phyloP scores from a whole-genome alignment of 2,329 filamentous ascomycete genomes.

The Neurospora sp. region DNA sequence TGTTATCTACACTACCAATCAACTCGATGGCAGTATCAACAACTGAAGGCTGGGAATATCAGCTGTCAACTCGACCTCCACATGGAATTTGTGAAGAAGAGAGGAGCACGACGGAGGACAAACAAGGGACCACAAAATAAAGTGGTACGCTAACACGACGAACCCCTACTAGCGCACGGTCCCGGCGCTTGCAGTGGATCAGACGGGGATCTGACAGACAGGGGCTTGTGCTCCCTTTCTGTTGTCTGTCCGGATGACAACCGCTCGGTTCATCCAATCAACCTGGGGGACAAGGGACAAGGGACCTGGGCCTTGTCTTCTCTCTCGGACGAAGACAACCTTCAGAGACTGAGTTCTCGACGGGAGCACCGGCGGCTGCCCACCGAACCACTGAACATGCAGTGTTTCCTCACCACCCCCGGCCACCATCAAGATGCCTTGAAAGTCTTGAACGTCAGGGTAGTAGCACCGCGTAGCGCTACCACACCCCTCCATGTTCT shows the following conservation, averaged over 20 bases:
- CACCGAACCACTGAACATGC: constrained; percentile 9
- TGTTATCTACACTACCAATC: background rate
- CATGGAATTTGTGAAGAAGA: background rate
- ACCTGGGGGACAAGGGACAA: background rate
- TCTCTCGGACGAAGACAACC: background rate
- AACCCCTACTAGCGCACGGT: constrained; percentile 6
- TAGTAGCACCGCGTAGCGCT: background rate
- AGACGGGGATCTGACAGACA: constrained; percentile 9
- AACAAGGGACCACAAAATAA: background rate
- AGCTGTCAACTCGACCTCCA: background rate
- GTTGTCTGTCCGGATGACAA: background rate
- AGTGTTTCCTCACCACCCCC: background rate
- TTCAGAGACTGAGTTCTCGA: background rate
- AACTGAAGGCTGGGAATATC: background rate
- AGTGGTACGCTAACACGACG: constrained; percentile 1
- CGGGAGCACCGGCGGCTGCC: constrained; percentile 1
- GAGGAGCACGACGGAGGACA: background rate
- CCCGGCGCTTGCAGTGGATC: constrained; percentile 15
- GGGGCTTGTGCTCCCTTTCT: constrained; percentile 1
- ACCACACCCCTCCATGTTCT: background rate
- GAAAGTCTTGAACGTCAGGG: background rate
- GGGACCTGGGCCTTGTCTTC: background rate
- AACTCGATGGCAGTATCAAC: background rate
- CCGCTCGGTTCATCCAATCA: constrained; percentile 7
- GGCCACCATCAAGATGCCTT: background rate